Evolutionary conservation across 2,329 filamentous ascomycete species (phyloP).

Genomic region (Ambrosiella beaveri): DNA sequence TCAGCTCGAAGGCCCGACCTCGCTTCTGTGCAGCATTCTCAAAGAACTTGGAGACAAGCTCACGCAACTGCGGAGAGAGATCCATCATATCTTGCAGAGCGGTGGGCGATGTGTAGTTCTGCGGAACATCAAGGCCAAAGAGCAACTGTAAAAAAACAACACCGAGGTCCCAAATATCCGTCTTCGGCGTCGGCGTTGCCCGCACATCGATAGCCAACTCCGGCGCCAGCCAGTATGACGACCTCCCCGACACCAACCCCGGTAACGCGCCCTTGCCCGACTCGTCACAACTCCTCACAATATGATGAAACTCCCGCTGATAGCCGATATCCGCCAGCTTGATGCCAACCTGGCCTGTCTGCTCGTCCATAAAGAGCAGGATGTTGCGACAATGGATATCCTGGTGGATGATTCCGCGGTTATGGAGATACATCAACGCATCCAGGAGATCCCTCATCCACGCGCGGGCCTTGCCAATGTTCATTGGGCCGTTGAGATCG

Average conservation of each 20-base stretch:
- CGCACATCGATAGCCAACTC: slow-evolving; percentile 50
- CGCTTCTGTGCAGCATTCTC: slow-evolving; percentile 69
- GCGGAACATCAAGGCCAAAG: slow-evolving; percentile 61
- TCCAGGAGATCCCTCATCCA: slow-evolving; percentile 90
- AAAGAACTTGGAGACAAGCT: slow-evolving; percentile 72
- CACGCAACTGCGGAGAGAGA: slow-evolving; percentile 58
- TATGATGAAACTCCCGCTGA: slow-evolving; percentile 47
- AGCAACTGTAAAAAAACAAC: slow-evolving; percentile 87
- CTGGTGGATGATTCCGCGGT: slow-evolving; percentile 67
- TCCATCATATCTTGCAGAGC: slow-evolving; percentile 53
- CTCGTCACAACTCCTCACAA: slow-evolving; percentile 28
- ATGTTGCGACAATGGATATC: slow-evolving; percentile 68
- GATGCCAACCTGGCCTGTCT: slow-evolving; percentile 49
- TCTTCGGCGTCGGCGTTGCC: slow-evolving; percentile 53
- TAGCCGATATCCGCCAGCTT: slow-evolving; percentile 62
- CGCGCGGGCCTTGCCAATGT: slow-evolving; percentile 58
- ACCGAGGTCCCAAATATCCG: slow-evolving; percentile 90
- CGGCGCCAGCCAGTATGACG: slow-evolving; percentile 68
- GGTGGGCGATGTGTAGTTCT: slow-evolving; percentile 63
- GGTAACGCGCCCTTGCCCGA: slow-evolving; percentile 30
- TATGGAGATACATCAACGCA: slow-evolving; percentile 73
- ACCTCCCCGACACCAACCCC: slow-evolving; percentile 45
- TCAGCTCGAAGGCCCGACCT: slow-evolving; percentile 60
- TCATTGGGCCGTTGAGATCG: slow-evolving; percentile 57
- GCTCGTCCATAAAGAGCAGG: slow-evolving; percentile 48